A percentile compares a stretch with the other conserved stretches of the same genome.
These are phyloP conservation scores for Cocos nucifera DNA, from an alignment of 176 grass and related monocot genomes.

Conservation along the genomic window DNA sequence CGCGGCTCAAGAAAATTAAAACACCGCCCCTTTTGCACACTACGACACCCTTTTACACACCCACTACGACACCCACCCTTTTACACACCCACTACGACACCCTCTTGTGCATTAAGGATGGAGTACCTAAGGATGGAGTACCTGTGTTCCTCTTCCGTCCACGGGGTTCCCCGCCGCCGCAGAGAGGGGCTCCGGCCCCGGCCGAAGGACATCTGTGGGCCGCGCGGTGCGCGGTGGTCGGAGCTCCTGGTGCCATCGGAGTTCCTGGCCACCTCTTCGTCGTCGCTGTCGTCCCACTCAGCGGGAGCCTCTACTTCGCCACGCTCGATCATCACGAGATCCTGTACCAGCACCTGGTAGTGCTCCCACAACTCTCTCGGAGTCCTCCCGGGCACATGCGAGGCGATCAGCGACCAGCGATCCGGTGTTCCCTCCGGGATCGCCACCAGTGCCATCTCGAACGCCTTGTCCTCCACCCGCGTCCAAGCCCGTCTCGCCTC, in stretches of 20 bases:
- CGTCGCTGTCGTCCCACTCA: constrained; percentile 28
- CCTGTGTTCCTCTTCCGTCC: constrained; percentile 88
- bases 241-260: background rate
- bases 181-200: background rate
- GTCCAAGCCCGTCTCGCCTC: constrained; percentile 33
- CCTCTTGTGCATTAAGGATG: no score
- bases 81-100: no score
- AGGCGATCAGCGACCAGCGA: constrained; percentile 54
- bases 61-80: no score
- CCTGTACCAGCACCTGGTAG: constrained; percentile 61
- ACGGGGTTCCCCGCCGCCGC: constrained; percentile 46
- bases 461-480: constrained; percentile 76
- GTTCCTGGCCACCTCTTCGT: background rate
- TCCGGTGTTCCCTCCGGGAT: constrained; percentile 49
- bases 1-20: no score
- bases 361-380: constrained; percentile 44
- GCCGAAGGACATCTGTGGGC: no score
- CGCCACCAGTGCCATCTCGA: constrained; percentile 64
- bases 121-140: constrained; percentile 16
- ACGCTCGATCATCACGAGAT: constrained; percentile 64
- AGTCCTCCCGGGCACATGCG: constrained; percentile 38
- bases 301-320: constrained; percentile 44
- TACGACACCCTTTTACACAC: no score
- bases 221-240: constrained; percentile 7
- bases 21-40: no score